These are phyloP conservation scores for Hygrophila difformis DNA, from an alignment of 257 asterid genomes.

Conservation along the genomic window DNA sequence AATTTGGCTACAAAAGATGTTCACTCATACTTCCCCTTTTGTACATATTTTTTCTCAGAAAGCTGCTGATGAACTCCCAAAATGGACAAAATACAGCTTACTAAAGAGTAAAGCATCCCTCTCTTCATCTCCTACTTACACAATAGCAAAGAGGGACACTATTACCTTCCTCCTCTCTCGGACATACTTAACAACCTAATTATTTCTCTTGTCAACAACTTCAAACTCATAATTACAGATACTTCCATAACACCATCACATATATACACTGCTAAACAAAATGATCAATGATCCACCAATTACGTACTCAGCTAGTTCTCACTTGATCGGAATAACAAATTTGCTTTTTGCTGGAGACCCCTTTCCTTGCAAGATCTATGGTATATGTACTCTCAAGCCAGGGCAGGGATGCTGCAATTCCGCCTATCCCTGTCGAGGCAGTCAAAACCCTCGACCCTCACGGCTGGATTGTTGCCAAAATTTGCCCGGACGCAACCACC, in stretches of 20 bases:
- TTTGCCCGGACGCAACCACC: constrained; percentile 42
- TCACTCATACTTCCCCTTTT: constrained; percentile 1
- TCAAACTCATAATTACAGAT: constrained; percentile 49
- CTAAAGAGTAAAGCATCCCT: constrained; percentile 9
- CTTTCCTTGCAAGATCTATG: too few species aligned
- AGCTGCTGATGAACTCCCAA: constrained; percentile 32
- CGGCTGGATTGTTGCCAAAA: constrained; percentile 93
- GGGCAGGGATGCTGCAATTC: constrained; percentile 90
- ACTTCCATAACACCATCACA: too few species aligned
- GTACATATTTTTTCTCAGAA: constrained; percentile 25
- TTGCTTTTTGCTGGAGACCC: not conserved
- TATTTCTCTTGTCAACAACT: constrained; percentile 25
- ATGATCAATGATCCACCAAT: constrained; percentile 27
- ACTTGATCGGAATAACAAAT: constrained; percentile 26
- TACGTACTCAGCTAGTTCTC: constrained; percentile 25
- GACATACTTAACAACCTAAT: constrained; percentile 15
- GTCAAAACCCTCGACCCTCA: constrained; percentile 90
- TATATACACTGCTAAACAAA: constrained; percentile 26
- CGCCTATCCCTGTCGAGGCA: constrained; percentile 91
- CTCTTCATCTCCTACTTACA: constrained; percentile 54
- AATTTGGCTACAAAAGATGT: too few species aligned
- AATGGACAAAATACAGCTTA: constrained; percentile 19
- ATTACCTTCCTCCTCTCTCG: not conserved
- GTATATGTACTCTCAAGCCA: constrained; percentile 38
- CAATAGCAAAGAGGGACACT: constrained; percentile 35